Conservation (phyloP, 352 stramenopile species). For the Pythium dissimile region DNA sequence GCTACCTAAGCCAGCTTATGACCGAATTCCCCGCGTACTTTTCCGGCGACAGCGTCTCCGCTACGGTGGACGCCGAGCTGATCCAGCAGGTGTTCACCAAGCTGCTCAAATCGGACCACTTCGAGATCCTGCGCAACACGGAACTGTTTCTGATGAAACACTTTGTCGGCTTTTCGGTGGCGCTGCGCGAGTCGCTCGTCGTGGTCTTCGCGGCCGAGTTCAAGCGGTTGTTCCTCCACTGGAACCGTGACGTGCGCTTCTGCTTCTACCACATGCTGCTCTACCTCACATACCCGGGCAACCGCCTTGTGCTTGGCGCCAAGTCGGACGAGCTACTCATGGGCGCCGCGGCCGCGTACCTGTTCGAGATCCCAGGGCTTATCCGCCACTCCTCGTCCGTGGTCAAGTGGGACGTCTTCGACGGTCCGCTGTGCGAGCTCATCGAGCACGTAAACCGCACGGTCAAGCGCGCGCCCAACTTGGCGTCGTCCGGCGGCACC, state of each 20-base stretch:
- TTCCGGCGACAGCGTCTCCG: conserved; percentile 12
- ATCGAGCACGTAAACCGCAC: conserved; percentile 45
- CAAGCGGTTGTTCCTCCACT: conserved; percentile 71
- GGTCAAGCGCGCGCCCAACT: conserved; percentile 25
- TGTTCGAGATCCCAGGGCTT: conserved; percentile 75
- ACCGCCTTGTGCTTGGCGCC: conserved; percentile 67
- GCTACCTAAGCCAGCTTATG: conserved; percentile 62
- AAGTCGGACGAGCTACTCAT: conserved; percentile 73
- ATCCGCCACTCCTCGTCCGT: conserved; percentile 30
- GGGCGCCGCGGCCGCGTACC: conserved; percentile 45
- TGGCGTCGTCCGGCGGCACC: background rate
- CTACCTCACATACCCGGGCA: conserved; percentile 77
- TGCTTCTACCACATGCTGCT: conserved; percentile 80
- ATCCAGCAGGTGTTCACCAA: conserved; percentile 52
- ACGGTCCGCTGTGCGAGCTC: conserved; percentile 51
- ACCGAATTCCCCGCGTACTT: conserved; percentile 64
- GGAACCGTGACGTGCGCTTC: conserved; percentile 81
- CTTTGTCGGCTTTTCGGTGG: conserved; percentile 46
- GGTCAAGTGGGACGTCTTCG: conserved; percentile 59
- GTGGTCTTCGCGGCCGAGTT: conserved; percentile 49
- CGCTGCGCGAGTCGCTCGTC: conserved; percentile 50
- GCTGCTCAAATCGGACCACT: conserved; percentile 69
- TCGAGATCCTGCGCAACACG: conserved; percentile 62
- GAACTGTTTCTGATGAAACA: conserved; percentile 70
- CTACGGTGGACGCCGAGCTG: conserved; percentile 20